These are phyloP conservation scores for Endotrypanum monterogeii DNA, from an alignment of 208 protist species.

Conservation along the genomic window DNA sequence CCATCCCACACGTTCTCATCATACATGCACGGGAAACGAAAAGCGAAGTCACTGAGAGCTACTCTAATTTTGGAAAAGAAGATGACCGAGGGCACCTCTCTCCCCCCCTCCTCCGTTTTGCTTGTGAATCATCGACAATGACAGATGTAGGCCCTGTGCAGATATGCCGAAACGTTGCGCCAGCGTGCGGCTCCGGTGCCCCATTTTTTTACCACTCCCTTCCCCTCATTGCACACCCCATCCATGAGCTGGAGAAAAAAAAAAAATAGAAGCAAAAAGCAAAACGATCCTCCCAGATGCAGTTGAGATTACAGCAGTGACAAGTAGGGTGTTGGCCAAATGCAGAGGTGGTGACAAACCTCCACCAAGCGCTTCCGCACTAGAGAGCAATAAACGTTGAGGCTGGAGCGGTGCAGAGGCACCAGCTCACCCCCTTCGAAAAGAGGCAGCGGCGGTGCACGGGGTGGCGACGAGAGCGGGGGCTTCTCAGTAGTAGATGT, in stretches of 20 bases:
- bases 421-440: constrained; percentile 45
- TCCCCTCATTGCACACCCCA: not conserved
- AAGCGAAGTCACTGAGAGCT: too few relatives aligned
- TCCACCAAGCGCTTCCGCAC: constrained; percentile 32
- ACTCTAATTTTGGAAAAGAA: too few relatives aligned
- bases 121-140: too few relatives aligned
- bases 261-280: not conserved
- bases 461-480: not conserved
- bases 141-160: not conserved
- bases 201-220: not conserved
- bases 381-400: constrained; percentile 45
- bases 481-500: not conserved
- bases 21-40: too few relatives aligned
- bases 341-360: constrained; percentile 39
- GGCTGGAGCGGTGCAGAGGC: constrained; percentile 39
- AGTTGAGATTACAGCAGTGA: constrained; percentile 7
- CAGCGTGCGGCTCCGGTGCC: too few relatives aligned
- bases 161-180: not conserved
- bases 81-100: too few relatives aligned
- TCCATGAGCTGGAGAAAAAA: not conserved
- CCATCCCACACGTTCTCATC: too few relatives aligned
- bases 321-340: constrained; percentile 5
- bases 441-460: constrained; percentile 35
- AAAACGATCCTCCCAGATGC: not conserved
- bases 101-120: too few relatives aligned